A percentile compares a stretch with the other conserved stretches of the same genome.
Conservation (phyloP, 768 basidiomycete genomes). For the Epithele typhae region DNA sequence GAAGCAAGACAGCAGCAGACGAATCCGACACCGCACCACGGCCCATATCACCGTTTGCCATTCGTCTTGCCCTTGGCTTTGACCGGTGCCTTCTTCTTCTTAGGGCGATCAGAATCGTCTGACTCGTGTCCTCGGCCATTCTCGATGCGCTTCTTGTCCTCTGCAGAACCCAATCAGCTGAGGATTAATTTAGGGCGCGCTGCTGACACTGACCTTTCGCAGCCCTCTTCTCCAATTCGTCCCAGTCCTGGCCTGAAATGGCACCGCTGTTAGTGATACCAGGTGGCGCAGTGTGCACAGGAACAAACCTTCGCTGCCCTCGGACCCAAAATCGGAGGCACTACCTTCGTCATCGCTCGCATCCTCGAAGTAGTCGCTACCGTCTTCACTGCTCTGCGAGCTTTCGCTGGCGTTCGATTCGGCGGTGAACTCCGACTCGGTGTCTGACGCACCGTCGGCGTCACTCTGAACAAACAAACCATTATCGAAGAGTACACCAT, state of each 20-base stretch:
- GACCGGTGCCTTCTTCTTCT: constrained; percentile 35
- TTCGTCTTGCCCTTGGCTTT: constrained; percentile 28
- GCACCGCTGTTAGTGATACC: too few species aligned
- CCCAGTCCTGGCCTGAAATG: constrained; percentile 94
- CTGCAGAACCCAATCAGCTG: constrained; percentile 20
- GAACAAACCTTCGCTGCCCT: constrained; percentile 55
- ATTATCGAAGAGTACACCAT: too few species aligned
- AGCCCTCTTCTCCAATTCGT: constrained; percentile 88
- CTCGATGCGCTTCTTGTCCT: constrained; percentile 42
- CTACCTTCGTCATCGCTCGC: constrained; percentile 57
- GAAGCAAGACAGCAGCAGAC: too few species aligned
- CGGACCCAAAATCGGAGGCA: constrained; percentile 60
- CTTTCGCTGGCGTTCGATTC: constrained; percentile 40
- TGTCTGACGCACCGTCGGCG: constrained; percentile 57
- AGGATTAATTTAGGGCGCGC: not conserved
- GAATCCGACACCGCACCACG: too few species aligned
- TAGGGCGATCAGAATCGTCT: constrained; percentile 37
- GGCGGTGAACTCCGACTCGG: constrained; percentile 63
- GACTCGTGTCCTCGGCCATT: constrained; percentile 31
- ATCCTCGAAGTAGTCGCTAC: constrained; percentile 43
- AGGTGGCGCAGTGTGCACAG: too few species aligned
- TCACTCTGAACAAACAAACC: constrained; percentile 47
- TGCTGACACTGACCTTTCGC: constrained; percentile 59
- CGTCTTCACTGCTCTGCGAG: constrained; percentile 44
- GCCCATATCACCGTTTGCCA: constrained; percentile 17